Base-by-base conservation (phyloP, 192 early-diverging fungal species). In the Diversispora epigaea region DNA sequence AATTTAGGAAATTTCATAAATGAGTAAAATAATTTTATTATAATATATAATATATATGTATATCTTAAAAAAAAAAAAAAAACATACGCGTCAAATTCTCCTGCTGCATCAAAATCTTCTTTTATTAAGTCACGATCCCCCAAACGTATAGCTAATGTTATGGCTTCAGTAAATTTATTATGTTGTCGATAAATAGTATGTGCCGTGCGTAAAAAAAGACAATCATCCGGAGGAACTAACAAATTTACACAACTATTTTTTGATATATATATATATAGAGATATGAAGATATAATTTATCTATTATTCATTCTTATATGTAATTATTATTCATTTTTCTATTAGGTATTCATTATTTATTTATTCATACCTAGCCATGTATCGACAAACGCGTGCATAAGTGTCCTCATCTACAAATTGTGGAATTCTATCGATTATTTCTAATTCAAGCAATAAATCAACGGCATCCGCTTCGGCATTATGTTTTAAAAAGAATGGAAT, bases 401-500 rank as follows among this genome's bases (percentile, higher is more conserved):
- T 96, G 74, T 97, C 90, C 82, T 93, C 93, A 83, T 96, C 94
- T 25, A 98, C 94, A 80, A 92, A 96, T 50, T 86, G 77, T 7
- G 89, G 87, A 15, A 99, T 78, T 64, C 91, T 76, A 58, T 94
- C 91, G 68, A 97, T 86, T 41, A 86, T 85, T 77, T 96, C 95
- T 62, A 99, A 76, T 83, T 97, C 95, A 58, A 96, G 75, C 68
- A 99, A 84, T 73, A 99, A 84, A 84, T 99, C 98, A 75, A 97
- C 94, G 6, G 98, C 96, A 84, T 99, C 98, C 1, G 95, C 95
- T 80, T 99, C 98, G 6, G 95, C 96, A 73, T 98, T 98, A 83
- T 99, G 95, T 76, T 94, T 89, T 82, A 99, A 83, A 77, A 95
- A 95, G 83, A 98, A 99, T 25, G 95, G 94, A 19, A 96, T 93